phyloP scores from a whole-genome alignment of 1,284 basidiomycete genomes.

The Microbotryomycetes sp. region DNA sequence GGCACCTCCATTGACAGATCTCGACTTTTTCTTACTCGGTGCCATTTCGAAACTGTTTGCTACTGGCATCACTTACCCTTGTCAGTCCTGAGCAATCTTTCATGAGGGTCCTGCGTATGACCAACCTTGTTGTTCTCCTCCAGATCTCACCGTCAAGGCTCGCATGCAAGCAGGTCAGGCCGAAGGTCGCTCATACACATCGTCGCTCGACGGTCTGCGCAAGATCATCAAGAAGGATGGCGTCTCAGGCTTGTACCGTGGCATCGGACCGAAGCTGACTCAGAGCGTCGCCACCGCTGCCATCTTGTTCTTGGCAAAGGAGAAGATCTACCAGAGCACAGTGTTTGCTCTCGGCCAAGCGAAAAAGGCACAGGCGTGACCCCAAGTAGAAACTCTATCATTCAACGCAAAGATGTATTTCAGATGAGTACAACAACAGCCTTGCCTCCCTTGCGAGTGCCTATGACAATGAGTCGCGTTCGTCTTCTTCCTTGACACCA shows the following conservation, averaged over 20 bases:
- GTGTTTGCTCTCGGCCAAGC: slow-evolving; percentile 1
- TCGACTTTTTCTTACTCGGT: slow-evolving; percentile 84
- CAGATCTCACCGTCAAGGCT: slow-evolving; percentile 67
- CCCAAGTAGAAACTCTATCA: no score
- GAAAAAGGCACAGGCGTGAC: no score
- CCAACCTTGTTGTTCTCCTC: not conserved
- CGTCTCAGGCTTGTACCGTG: slow-evolving; percentile 72
- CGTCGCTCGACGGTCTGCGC: slow-evolving; percentile 60
- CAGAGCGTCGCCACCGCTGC: slow-evolving; percentile 60
- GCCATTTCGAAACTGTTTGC: slow-evolving; percentile 59
- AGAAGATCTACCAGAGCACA: slow-evolving; percentile 29
- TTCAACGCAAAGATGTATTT: no score
- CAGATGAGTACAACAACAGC: no score
- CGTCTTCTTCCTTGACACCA: no score
- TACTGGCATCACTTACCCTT: slow-evolving; percentile 40
- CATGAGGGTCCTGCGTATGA: not conserved
- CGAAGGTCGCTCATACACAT: slow-evolving; percentile 59
- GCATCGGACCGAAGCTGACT: slow-evolving; percentile 73
- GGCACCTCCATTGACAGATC: slow-evolving; percentile 56
- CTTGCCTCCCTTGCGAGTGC: no score
- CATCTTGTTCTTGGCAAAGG: slow-evolving; percentile 37
- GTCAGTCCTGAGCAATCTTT: slow-evolving; percentile 3
- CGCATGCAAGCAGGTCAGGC: slow-evolving; percentile 69
- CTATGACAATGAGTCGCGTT: no score
- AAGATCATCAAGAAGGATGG: slow-evolving; percentile 56